Conservation (phyloP, 768 basidiomycete species). For the Lactarius trivialis region DNA sequence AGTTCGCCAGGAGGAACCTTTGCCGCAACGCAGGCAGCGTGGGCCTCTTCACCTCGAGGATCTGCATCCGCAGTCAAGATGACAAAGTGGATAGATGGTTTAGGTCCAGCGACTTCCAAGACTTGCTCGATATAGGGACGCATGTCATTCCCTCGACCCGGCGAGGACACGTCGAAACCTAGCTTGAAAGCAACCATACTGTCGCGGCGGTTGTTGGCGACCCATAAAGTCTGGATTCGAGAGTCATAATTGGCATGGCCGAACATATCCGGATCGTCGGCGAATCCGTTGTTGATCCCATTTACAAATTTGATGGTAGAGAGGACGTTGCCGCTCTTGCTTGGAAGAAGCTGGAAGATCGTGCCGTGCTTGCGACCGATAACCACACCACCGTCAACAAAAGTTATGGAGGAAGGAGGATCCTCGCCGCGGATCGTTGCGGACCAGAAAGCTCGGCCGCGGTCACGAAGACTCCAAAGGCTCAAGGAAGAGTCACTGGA, state of each 20-base stretch:
- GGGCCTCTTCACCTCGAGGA: conserved; percentile 74
- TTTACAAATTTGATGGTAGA: conserved; percentile 65
- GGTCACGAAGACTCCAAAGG: conserved; percentile 77
- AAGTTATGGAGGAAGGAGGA: conserved; percentile 73
- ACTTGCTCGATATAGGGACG: conserved; percentile 72
- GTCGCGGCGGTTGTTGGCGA: conserved; percentile 78
- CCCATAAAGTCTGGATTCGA: conserved; percentile 80
- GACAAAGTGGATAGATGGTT: conserved; percentile 84
- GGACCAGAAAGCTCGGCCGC: conserved; percentile 58
- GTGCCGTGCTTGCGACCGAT: conserved; percentile 82
- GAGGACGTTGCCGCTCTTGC: conserved; percentile 62
- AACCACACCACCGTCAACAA: conserved; percentile 81
- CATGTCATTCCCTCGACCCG: conserved; percentile 53
- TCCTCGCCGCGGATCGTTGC: conserved; percentile 77
- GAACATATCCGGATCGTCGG: conserved; percentile 81
- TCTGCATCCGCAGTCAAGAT: conserved; percentile 81
- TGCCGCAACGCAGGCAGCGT: conserved; percentile 77
- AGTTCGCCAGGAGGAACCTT: conserved; percentile 71
- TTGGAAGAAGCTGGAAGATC: conserved; percentile 74
- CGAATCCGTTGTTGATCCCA: conserved; percentile 44
- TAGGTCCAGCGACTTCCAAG: conserved; percentile 75
- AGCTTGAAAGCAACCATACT: conserved; percentile 79
- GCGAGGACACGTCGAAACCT: conserved; percentile 53
- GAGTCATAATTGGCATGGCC: conserved; percentile 83
- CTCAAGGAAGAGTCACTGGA: conserved; percentile 77